Evolutionary conservation across 2,329 filamentous ascomycete genomes (phyloP).

Genomic region (Ceratocystis ficicola): DNA sequence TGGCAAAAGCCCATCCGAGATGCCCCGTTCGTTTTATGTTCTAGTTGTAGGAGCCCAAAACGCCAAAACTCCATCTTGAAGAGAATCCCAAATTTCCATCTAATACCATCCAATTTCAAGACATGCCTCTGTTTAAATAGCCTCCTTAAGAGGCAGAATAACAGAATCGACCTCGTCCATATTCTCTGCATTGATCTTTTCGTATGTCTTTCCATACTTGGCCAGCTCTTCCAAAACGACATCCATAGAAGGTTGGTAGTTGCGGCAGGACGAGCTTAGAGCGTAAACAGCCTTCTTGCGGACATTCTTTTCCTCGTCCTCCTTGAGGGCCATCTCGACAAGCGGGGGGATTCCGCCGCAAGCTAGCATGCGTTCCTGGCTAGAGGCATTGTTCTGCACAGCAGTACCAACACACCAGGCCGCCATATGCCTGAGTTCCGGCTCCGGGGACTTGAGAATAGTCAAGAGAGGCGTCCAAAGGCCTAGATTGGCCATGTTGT

Average conservation of each 20-base stretch:
- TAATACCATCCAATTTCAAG: not conserved
- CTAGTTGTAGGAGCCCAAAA: slow-evolving; percentile 14
- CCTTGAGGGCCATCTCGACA: slow-evolving; percentile 49
- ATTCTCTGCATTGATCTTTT: slow-evolving; percentile 63
- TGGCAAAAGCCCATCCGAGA: slow-evolving; percentile 69
- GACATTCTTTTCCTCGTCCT: slow-evolving; percentile 49
- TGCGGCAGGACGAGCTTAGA: slow-evolving; percentile 72
- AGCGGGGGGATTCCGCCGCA: slow-evolving; percentile 59
- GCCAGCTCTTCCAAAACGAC: slow-evolving; percentile 49
- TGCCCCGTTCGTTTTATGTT: not conserved
- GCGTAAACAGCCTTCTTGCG: slow-evolving; percentile 83
- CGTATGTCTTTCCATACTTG: slow-evolving; percentile 43
- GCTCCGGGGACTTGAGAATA: slow-evolving; percentile 54
- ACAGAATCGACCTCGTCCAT: slow-evolving; percentile 77
- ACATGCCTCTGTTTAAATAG: not conserved
- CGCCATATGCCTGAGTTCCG: slow-evolving; percentile 67
- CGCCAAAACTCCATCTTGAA: slow-evolving; percentile 18
- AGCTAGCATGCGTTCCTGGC: slow-evolving; percentile 57
- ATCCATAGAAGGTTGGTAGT: slow-evolving; percentile 77
- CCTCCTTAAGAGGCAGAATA: slow-evolving; percentile 46
- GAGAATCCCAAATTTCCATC: slow-evolving; percentile 6
- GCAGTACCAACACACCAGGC: slow-evolving; percentile 93
- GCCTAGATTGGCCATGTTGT: slow-evolving; percentile 68
- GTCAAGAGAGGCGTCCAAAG: slow-evolving; percentile 73
- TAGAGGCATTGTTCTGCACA: slow-evolving; percentile 86